Evolutionary conservation across 2,329 filamentous ascomycete genomes (phyloP), one percentile per base, ranked within the genome.

Genomic region (Graphilbum ipis-grandicollis): DNA sequence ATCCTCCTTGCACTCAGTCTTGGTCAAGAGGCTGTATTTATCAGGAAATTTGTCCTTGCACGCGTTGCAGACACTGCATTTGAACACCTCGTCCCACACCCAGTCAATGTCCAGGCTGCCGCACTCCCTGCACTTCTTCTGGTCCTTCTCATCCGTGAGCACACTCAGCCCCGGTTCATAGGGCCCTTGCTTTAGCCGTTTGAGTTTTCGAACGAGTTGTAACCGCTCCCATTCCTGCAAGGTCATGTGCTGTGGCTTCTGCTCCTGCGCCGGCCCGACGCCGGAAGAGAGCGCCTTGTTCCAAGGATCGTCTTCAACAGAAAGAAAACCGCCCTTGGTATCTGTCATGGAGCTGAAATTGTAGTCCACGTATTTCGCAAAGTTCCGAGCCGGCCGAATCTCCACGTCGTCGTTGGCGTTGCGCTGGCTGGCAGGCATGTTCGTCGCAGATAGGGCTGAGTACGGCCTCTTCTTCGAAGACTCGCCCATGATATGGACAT

Each of bases 331-430:
- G 43, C 90, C 90, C 52, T 94, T 94, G 1, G 88, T 96, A 55
- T 98, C 90, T 7, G 79, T 92, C 85, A 98, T 96, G 58, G 88
- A 80, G 52, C 81, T 88, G 58, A 98, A 90, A 56, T 98, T 90
- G 59, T 94, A 96, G 52, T 98, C 90, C 50, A 98, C 86, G 53
- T 80, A 96, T 54, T 90, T 88, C 42, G 81, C 75, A 47, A 96
- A 94, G 51, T 92, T 94, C 50, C 76, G 72, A 29, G 83, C 82
- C 1, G 88, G 79, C 38, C 75, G 75, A 35, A 92, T 75, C 5
- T 59, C 54, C 33, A 52, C 47, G 18, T 43, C 52, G 8, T 56
- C 59, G 34, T 73, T 80, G 64, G 90, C 79, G 33, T 46, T 41
- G 48, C 83, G 77, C 49, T 72, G 71, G 23, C 68, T 82, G 12